Evolutionary conservation across 768 basidiomycete genomes (phyloP).

Genomic region (Pisolithus sp.): DNA sequence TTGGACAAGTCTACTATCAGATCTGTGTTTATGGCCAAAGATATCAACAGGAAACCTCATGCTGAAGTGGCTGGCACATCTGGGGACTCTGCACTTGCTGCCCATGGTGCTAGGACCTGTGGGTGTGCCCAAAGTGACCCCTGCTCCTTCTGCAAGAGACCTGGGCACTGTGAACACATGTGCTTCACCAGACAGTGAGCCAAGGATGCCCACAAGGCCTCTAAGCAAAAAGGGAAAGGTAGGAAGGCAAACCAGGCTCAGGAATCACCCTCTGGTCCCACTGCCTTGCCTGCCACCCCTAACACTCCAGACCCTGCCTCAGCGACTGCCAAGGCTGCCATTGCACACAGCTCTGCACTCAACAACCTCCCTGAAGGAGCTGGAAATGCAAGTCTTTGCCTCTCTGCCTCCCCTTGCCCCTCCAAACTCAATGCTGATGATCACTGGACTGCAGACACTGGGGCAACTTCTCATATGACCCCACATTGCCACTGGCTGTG

Average conservation of each 20-base stretch:
- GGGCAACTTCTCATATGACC: slow-evolving; percentile 31
- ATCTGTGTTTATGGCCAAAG: too few relatives aligned
- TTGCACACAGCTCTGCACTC: too few relatives aligned
- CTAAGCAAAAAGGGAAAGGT: neutral
- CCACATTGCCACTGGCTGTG: slow-evolving; percentile 14
- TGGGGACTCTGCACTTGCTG: too few relatives aligned
- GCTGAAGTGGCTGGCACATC: too few relatives aligned
- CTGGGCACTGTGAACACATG: neutral
- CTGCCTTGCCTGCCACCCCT: neutral
- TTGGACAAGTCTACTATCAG: too few relatives aligned
- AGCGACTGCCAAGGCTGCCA: neutral
- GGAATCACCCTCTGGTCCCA: neutral
- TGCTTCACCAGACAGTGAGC: neutral
- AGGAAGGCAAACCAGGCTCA: neutral
- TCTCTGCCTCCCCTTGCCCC: neutral
- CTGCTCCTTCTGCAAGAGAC: neutral
- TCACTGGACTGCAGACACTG: slow-evolving; percentile 26
- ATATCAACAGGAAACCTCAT: too few relatives aligned
- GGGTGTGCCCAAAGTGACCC: neutral
- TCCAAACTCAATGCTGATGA: neutral
- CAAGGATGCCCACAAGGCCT: neutral
- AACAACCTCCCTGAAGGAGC: neutral
- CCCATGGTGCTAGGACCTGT: neutral
- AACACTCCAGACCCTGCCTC: neutral
- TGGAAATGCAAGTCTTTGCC: slow-evolving; percentile 8